Evolutionary conservation across 1,284 basidiomycete species (phyloP).

Genomic region (Leccinum fallax): DNA sequence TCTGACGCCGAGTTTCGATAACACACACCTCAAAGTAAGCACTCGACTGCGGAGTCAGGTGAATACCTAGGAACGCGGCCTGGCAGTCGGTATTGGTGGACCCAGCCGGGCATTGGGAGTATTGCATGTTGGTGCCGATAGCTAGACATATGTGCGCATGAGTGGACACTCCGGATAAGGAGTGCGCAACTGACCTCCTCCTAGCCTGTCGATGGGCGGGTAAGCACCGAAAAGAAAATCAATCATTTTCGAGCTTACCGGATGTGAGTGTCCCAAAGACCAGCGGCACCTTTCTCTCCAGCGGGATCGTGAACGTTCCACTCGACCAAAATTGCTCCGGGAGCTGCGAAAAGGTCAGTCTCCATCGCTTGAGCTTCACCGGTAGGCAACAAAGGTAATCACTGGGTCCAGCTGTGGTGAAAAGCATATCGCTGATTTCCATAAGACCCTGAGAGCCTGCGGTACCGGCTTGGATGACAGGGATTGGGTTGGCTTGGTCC

Average conservation of each 20-base stretch:
- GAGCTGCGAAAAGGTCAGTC: neutral
- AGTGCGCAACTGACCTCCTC: neutral
- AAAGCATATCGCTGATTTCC: constrained; percentile 1
- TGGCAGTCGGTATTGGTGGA: neutral
- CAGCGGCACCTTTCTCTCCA: neutral
- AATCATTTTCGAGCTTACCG: neutral
- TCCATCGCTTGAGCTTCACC: neutral
- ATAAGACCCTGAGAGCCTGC: constrained; percentile 30
- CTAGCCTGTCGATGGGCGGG: neutral
- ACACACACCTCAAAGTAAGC: neutral
- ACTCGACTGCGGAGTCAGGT: neutral
- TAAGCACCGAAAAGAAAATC: neutral
- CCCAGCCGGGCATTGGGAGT: neutral
- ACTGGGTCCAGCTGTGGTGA: neutral
- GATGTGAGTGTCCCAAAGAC: neutral
- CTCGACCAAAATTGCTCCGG: neutral
- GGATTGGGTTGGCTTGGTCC: neutral
- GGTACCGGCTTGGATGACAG: constrained; percentile 1
- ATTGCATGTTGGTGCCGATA: constrained; percentile 1
- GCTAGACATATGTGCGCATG: neutral
- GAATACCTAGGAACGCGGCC: neutral
- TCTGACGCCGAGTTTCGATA: neutral
- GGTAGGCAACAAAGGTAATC: neutral
- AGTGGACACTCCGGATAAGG: neutral
- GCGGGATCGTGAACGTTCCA: constrained; percentile 1